These are phyloP conservation scores for Apodospora peruviana DNA, from an alignment of 495 filamentous ascomycete species.

Conservation along the genomic window DNA sequence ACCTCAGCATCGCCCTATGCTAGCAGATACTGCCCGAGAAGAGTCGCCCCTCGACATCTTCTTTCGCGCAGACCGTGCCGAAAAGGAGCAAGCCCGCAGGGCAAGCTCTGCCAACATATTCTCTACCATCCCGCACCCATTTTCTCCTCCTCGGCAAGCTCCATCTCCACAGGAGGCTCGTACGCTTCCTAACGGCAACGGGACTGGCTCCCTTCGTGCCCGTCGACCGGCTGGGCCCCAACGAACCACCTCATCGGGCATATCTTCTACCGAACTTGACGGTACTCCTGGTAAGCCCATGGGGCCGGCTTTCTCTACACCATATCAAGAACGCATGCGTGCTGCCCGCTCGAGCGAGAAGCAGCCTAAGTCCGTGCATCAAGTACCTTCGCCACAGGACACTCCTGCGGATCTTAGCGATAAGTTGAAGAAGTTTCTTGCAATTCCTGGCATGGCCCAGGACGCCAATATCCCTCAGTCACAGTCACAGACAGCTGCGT, in stretches of 20 bases:
- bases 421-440: slow-evolving; percentile 27
- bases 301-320: slow-evolving; percentile 61
- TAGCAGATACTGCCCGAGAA: slow-evolving; percentile 31
- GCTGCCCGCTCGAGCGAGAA: slow-evolving; percentile 36
- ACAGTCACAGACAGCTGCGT: not conserved
- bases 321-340: slow-evolving; percentile 61
- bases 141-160: slow-evolving; percentile 27
- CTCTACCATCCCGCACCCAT: slow-evolving; percentile 20
- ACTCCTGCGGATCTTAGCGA: slow-evolving; percentile 18
- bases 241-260: slow-evolving; percentile 40
- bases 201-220: slow-evolving; percentile 13
- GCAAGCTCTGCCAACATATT: slow-evolving; percentile 37
- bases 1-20: slow-evolving; percentile 22
- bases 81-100: slow-evolving; percentile 56
- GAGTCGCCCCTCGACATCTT: slow-evolving; percentile 82
- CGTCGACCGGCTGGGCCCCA: slow-evolving; percentile 21
- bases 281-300: slow-evolving; percentile 44
- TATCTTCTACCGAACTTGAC: slow-evolving; percentile 66
- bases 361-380: slow-evolving; percentile 3
- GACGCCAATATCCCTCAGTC: not conserved
- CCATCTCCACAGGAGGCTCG: slow-evolving; percentile 30
- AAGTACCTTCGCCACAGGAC: slow-evolving; percentile 5
- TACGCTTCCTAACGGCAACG: slow-evolving; percentile 26
- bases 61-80: slow-evolving; percentile 77
- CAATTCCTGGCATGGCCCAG: slow-evolving; percentile 6